These are phyloP conservation scores for Nicotiana obtusifolia DNA, from an alignment of 257 asterid species.

Conservation along the genomic window DNA sequence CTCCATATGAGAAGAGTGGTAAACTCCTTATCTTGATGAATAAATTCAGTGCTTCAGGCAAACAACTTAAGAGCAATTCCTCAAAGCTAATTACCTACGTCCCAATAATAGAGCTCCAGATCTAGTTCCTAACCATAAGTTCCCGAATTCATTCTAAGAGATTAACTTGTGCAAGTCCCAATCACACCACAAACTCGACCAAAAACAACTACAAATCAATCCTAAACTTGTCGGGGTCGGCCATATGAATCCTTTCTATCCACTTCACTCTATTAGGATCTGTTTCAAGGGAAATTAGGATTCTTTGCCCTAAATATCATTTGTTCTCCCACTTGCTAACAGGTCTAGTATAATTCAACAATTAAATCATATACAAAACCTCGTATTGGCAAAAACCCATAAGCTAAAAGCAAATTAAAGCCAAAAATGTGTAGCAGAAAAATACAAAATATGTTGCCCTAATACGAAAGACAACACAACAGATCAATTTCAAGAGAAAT, in stretches of 20 bases:
- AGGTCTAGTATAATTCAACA: background rate
- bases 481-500: background rate
- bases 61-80: background rate
- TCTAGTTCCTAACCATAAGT: background rate
- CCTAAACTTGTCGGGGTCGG: background rate
- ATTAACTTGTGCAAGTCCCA: background rate
- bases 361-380: background rate
- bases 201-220: background rate
- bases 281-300: background rate
- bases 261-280: background rate
- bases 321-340: background rate
- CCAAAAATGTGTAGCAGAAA: background rate
- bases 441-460: background rate
- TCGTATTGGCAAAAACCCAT: background rate
- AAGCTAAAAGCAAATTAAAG: background rate
- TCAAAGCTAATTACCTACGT: background rate
- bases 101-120: background rate
- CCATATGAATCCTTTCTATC: background rate
- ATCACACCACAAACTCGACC: background rate
- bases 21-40: background rate
- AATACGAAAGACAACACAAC: background rate
- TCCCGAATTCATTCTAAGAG: background rate
- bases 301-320: background rate
- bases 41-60: background rate
- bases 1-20: background rate